A percentile compares a stretch with the other conserved stretches of the same genome.
Conservation (phyloP, 1,139 yeast genomes). For the Saccharomyces pastorianus region DNA sequence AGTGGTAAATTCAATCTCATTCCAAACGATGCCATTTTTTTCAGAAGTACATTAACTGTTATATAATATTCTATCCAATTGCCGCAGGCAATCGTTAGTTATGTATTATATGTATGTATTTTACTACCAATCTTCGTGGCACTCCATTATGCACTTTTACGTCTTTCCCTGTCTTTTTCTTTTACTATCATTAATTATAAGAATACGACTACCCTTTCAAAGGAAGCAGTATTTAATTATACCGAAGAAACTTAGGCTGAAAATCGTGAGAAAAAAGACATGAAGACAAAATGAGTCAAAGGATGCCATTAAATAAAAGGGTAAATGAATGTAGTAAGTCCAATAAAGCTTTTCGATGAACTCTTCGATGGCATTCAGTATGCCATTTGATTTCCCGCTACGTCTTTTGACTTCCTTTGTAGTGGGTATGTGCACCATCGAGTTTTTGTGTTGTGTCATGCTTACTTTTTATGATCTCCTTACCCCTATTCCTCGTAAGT, state of each 20-base stretch:
- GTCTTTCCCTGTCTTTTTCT: background rate
- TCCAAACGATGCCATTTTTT: background rate
- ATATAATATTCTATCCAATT: background rate
- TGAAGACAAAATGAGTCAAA: constrained; percentile 35
- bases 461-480: background rate
- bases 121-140: background rate
- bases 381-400: constrained; percentile 8
- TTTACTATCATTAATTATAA: background rate
- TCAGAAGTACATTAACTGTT: background rate
- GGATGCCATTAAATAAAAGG: constrained; percentile 36
- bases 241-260: constrained; percentile 30
- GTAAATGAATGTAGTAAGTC: constrained; percentile 38
- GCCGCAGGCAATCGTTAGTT: background rate
- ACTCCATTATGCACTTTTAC: background rate
- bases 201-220: background rate
- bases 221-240: constrained; percentile 24
- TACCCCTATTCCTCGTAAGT: too few relatives aligned
- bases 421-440: constrained; percentile 14
- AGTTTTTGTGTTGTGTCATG: constrained; percentile 3
- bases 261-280: constrained; percentile 29
- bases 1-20: background rate
- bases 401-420: constrained; percentile 8
- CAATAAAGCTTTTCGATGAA: constrained; percentile 30
- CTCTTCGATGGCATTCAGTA: constrained; percentile 12
- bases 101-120: background rate